Conservation (phyloP, 805 yeast species). For the Yarrowia phangngaensis region DNA sequence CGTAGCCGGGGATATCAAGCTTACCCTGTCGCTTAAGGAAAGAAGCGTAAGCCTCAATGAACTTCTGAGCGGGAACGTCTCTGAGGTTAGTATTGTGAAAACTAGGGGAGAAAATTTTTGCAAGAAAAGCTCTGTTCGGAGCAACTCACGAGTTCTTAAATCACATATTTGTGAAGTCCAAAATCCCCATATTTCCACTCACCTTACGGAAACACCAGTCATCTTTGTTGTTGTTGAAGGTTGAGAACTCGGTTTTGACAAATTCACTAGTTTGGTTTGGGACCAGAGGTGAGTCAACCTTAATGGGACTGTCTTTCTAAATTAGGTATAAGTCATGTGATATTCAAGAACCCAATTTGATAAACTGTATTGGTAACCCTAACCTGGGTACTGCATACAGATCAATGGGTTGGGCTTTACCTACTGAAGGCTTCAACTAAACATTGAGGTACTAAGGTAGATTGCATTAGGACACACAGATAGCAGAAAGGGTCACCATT, state of each 20-base stretch:
- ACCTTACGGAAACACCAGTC: slow-evolving; percentile 99
- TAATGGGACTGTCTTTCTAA: slow-evolving; percentile 13
- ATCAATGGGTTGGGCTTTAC: too few species aligned
- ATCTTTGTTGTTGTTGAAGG: slow-evolving; percentile 40
- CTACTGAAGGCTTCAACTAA: too few species aligned
- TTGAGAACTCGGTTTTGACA: slow-evolving; percentile 1
- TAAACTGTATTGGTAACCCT: too few species aligned
- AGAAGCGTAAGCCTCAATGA: slow-evolving; percentile 98
- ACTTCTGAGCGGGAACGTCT: slow-evolving; percentile 99
- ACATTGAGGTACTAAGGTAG: too few species aligned
- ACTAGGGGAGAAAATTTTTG: too few species aligned
- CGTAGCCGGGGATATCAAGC: slow-evolving; percentile 99
- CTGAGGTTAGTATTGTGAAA: slow-evolving; percentile 46
- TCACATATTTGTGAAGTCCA: slow-evolving; percentile 7
- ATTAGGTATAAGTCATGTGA: slow-evolving; percentile 16
- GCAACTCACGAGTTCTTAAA: slow-evolving; percentile 19
- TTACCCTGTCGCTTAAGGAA: slow-evolving; percentile 99
- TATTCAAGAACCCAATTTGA: too few species aligned
- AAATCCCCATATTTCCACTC: slow-evolving; percentile 44
- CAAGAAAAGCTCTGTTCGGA: slow-evolving; percentile 11
- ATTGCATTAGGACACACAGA: too few species aligned
- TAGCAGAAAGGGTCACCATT: too few species aligned
- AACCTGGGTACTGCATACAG: too few species aligned
- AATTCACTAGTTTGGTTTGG: background rate
- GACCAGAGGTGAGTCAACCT: slow-evolving; percentile 15